Evolutionary conservation across 2,329 filamentous ascomycete genomes (phyloP).

Genomic region (Epichloe amarillans): DNA sequence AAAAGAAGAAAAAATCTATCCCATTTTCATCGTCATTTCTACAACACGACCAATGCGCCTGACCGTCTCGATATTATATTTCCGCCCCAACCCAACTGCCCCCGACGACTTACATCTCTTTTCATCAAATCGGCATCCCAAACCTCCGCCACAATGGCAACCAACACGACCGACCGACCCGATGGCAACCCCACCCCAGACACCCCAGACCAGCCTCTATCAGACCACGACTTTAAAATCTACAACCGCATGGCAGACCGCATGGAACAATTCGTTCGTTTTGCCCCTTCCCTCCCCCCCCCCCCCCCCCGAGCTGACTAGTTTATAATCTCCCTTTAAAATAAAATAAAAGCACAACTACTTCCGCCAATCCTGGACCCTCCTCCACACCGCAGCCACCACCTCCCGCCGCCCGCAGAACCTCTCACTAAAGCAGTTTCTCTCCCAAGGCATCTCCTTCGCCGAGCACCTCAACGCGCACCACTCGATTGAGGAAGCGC

Average conservation of each 20-base stretch:
- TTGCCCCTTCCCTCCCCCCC: too few species aligned
- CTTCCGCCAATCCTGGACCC: constrained; percentile 63
- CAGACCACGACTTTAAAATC: constrained; percentile 48
- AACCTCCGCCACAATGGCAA: background rate
- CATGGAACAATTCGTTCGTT: constrained; percentile 35
- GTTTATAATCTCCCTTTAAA: too few species aligned
- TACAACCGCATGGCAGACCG: constrained; percentile 63
- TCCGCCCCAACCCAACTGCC: too few species aligned
- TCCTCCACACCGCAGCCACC: constrained; percentile 53
- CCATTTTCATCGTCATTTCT: too few species aligned
- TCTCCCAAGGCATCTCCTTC: constrained; percentile 56
- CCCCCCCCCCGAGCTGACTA: background rate
- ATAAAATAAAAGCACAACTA: constrained; percentile 48
- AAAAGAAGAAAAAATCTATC: too few species aligned
- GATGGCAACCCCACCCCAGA: background rate
- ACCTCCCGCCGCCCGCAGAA: constrained; percentile 43
- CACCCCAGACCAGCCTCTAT: constrained; percentile 40
- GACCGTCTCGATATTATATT: too few species aligned
- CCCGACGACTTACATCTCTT: too few species aligned
- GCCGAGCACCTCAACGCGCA: constrained; percentile 58
- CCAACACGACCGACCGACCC: background rate
- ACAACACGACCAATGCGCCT: too few species aligned
- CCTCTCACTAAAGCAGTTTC: constrained; percentile 56
- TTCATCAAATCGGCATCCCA: too few species aligned
- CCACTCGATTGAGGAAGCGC: constrained; percentile 70